Base-by-base conservation (phyloP, 73 alveolate species). In the Durusdinium trenchii region DNA sequence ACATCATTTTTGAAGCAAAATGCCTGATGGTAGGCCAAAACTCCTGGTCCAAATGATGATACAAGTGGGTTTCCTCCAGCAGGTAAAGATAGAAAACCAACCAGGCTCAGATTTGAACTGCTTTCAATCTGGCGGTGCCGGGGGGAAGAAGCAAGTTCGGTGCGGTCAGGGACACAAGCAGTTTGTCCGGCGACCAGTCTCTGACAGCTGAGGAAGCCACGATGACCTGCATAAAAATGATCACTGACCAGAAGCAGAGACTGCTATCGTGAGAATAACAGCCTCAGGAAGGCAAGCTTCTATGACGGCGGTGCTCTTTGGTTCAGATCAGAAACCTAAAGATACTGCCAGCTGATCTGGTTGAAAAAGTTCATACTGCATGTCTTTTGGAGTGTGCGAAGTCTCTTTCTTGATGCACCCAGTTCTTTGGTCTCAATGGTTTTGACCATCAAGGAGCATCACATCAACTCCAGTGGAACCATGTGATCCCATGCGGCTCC, bases 191-290 rank as follows among this genome's bases (percentile, higher is more conserved):
- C n/a, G n/a, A n/a, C n/a, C n/a, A n/a, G n/a, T n/a, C n/a, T n/a
- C n/a, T n/a, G n/a, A n/a, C n/a, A n/a, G n/a, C n/a, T n/a, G n/a
- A n/a, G n/a, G n/a, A n/a, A n/a, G 57, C 18, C 26, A 28, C 96
- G 54, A 89, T 89, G 73, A 89, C 96, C 46, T 89, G 96, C 96
- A 89, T 89, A 71, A 89, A 89, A 54, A 89, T 89, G 48, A 89
- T 89, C 73, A 89, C 82, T 67, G 96, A 89, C 96, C 96, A 89
- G 54, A 89, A 89, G 71, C 96, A 89, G n/a, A 89, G 76, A 7
- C 82, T 86, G 1, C 73, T 89, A 51, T 89, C 96, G 51, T 89
- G 96, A 42, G 61, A 89, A 18, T 89, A 60, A 38, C 85, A 62
- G 86, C 96, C 96, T 89, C 78, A 12, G 81, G n/a, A 54, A 3